Base-by-base conservation (phyloP, 495 filamentous ascomycete species). In the Neurospora africana region DNA sequence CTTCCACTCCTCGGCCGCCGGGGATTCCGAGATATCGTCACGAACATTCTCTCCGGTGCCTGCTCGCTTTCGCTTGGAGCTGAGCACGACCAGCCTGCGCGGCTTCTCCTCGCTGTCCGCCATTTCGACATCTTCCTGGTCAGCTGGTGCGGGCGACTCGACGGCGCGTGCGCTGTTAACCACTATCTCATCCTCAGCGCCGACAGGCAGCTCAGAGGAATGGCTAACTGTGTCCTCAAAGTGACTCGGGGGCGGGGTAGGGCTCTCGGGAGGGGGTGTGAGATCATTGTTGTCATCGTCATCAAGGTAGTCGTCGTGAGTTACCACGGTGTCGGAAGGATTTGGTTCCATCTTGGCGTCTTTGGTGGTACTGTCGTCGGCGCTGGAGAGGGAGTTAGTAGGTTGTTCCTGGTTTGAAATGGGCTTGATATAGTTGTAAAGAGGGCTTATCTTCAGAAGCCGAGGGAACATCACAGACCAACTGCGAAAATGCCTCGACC, bases 21-120 rank as follows among this genome's bases (percentile, higher is more conserved):
- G 76, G 35, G 40, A 75, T 17, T 78, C 78, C 53, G 78, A 74
- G 68, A 77, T 77, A 5, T 81, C 78, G 17, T 83, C 81, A 23
- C 76, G 78, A 4, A 81, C 44, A 33, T 85, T 81, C 65, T 79
- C 79, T 71, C 83, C 83, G 41, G 79, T 47, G 0, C 83, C 83
- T 2, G 76, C 68, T 11, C 86, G 82, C 78, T 88, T 88, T 38
- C 86, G 82, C 77, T 87, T 88, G 0, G 80, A 76, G 39, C 38
- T 81, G 79, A 0, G 70, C 44, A 13, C 33, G 10, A 71, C 41
- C 69, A 77, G 70, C 9, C 78, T 71, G 3, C 78, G 74, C 8
- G 78, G 71, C 21, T 77, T 76, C 4, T 78, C 79, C 8, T 83
- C 83, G 3, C 65, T 73, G 23, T 85, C 82, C 0, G 76, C 77